Evolutionary conservation across 2,329 filamentous ascomycete genomes (phyloP), one percentile per base, ranked within the genome.

Genomic region (Xylariaceae sp.): DNA sequence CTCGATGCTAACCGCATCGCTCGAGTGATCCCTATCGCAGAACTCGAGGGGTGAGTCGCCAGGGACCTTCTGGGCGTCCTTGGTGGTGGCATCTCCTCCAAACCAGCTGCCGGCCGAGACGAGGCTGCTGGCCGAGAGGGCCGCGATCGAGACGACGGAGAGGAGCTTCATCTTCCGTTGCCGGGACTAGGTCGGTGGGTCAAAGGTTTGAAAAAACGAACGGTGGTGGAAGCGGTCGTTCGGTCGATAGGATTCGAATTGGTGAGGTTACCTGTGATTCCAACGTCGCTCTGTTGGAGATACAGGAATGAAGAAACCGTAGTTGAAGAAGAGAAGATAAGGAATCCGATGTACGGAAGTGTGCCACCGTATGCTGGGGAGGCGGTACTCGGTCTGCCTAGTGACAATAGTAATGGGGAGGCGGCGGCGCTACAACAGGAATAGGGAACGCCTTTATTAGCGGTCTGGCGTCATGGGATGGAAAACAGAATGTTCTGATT

Each of bases 31-130:
- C 42, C 69, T 67, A 50, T 63, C 55, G 61, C 92, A 98, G 66
- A 85, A 86, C 57, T 79, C 70, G 43, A 98, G 73, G 19, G 92
- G 90, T 59, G 90, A 95, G 35, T 90, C 71, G 61, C 92, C 89
- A 1, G 86, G 82, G 12, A 96, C 84, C 50, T 81, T 74, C 61
- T 76, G 69, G 31, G 76, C 66, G 17, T 69, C 68, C 41, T 69
- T 68, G 35, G 67, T 64, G 41, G 70, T 61, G 41, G 71, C 64
- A 48, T 71, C 67, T 57, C 75, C 69, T 51, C 69, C 67, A 46
- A 74, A 74, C 55, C 66, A 63, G 56, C 60, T 62, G 48, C 66
- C 70, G 18, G 67, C 68, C 40, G 72, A 66, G 36, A 64, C 65
- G 48, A 69, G 54, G 46, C 40, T 42, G 31, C 50, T 39, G 37